These are phyloP conservation scores for Coemansia sp. DNA, from an alignment of 192 early-diverging fungal species.

Conservation along the genomic window DNA sequence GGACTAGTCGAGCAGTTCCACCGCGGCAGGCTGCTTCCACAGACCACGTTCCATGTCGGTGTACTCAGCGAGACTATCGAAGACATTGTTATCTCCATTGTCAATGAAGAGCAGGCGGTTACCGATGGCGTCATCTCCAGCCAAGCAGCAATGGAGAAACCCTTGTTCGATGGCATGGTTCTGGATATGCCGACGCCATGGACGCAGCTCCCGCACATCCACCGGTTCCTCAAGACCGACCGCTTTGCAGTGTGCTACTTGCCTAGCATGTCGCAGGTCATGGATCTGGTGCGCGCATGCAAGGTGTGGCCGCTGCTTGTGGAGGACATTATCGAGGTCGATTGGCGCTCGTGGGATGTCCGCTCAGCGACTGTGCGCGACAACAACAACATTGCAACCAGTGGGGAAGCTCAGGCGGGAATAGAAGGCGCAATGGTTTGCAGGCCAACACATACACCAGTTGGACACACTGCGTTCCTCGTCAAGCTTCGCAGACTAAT, in stretches of 20 bases:
- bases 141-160: not conserved
- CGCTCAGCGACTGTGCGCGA: slow-evolving; percentile 30
- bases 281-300: slow-evolving; percentile 28
- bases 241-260: slow-evolving; percentile 42
- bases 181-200: slow-evolving; percentile 53
- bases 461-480: slow-evolving; percentile 58
- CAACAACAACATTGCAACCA: not conserved
- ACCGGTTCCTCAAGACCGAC: slow-evolving; percentile 25
- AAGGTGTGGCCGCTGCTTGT: slow-evolving; percentile 32
- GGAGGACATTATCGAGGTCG: slow-evolving; percentile 43
- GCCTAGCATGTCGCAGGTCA: slow-evolving; percentile 50
- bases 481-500: slow-evolving; percentile 52
- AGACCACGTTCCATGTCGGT: slow-evolving; percentile 52
- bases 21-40: slow-evolving; percentile 50
- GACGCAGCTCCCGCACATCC: slow-evolving; percentile 33
- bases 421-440: slow-evolving; percentile 51
- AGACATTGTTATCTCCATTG: not conserved
- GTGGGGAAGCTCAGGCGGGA: not conserved
- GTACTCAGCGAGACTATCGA: slow-evolving; percentile 19
- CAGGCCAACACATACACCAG: slow-evolving; percentile 52
- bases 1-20: slow-evolving; percentile 53
- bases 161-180: slow-evolving; percentile 25
- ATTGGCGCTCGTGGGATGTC: slow-evolving; percentile 48
- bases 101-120: not conserved
- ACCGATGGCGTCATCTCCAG: not conserved